Conservation (phyloP, 23 red algal species). For the Agarophyton chilense region DNA sequence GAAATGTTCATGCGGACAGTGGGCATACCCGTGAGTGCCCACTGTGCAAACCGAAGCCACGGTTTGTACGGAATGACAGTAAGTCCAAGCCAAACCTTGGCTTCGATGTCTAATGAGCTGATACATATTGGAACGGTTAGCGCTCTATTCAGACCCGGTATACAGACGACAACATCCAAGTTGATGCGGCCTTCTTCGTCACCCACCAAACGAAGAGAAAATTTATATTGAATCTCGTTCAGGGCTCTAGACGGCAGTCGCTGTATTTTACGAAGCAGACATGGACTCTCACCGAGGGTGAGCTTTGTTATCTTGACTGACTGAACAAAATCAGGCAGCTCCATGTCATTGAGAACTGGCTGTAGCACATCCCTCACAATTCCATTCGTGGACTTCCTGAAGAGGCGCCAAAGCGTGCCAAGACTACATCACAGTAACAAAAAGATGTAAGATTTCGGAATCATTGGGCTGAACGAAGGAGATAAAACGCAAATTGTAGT, state of each 20-base stretch:
- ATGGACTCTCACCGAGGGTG: conserved; percentile 44
- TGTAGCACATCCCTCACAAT: conserved; percentile 43
- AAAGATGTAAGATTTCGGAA: neutral
- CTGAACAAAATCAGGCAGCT: conserved; percentile 52
- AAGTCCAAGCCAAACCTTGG: conserved; percentile 59
- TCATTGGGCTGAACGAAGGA: neutral
- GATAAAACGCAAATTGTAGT: neutral
- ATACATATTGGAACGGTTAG: conserved; percentile 41
- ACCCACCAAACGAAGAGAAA: conserved; percentile 34
- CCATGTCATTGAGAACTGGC: conserved; percentile 50
- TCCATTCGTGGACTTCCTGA: conserved; percentile 54
- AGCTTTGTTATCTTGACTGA: conserved; percentile 41
- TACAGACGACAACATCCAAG: conserved; percentile 4
- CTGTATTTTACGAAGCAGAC: conserved; percentile 53
- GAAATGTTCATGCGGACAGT: conserved; percentile 34
- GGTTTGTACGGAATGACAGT: conserved; percentile 55
- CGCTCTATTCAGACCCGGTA: neutral
- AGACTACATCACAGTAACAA: conserved; percentile 7
- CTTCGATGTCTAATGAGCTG: conserved; percentile 49
- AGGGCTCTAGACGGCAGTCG: conserved; percentile 62
- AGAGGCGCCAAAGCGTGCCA: conserved; percentile 66
- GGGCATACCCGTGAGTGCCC: conserved; percentile 57
- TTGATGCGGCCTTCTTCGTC: conserved; percentile 47
- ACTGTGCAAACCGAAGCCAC: conserved; percentile 47
- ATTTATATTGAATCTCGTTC: conserved; percentile 61